Base-by-base conservation (phyloP, 2,329 filamentous ascomycete genomes). In the Phialemoniopsis sp. region DNA sequence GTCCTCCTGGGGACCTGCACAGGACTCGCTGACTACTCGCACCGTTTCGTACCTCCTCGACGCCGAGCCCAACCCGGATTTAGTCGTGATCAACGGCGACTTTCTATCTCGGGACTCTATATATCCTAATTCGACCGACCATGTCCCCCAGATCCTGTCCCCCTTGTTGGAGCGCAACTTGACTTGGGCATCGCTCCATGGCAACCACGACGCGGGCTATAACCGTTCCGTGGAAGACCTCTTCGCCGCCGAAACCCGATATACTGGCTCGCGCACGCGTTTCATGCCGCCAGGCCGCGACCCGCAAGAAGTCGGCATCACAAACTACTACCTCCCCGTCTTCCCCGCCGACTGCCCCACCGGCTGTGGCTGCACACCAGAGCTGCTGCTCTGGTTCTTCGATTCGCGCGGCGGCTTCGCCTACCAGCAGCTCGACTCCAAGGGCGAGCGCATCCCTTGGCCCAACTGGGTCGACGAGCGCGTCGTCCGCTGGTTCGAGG, bases 321-420 rank as follows among this genome's bases (percentile, higher is more conserved):
- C 70, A 8, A 75, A 75, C 36, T 73, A 72, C 50, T 65, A 68
- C 42, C 53, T 74, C 1, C 65, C 67, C 1, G 66, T 75, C 1
- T 70, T 67, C 29, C 50, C 59, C 0, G 40, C 52, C 4, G 46
- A 55, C 6, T 71, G 68, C 6, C 32, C 19, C 44, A 46, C 41
- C 8, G 41, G 49, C 4, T 41, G 43, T 12, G 40, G 41, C 4
- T 71, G 68, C 41, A 42, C 13, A 13, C 39, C 39, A 10, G 37
- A 34, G 10, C 40, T 40, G 21, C 29, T 88, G 1, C 63, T 89
- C 2, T 89, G 82, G 80, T 87, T 87, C 60, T 87, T 89, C 49
- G 85, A 88, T 51, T 76, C 70, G 40, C 68, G 75, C 13, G 81
- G 82, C 29, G 80, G 80, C 8, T 64, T 65, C 37, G 62, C 66